A percentile compares a stretch with the other conserved stretches of the same genome.
Evolutionary conservation across 768 basidiomycete species (phyloP).

Genomic region (Auricularia sp.): DNA sequence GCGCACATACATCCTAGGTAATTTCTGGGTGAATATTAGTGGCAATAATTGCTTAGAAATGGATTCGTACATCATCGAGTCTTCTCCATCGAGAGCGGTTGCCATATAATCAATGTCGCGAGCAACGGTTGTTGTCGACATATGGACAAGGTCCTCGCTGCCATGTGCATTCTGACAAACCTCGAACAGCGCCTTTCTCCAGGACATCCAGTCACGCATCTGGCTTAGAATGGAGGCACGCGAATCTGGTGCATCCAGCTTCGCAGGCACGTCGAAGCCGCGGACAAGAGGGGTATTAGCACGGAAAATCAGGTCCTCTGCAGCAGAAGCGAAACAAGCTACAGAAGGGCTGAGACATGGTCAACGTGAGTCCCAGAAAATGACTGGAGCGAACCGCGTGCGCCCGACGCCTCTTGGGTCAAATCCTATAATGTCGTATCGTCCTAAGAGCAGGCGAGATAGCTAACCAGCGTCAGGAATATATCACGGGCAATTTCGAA

Average conservation of each 20-base stretch:
- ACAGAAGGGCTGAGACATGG: slow-evolving; percentile 3
- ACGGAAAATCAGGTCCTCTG: slow-evolving; percentile 2
- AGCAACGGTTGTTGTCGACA: slow-evolving; percentile 11
- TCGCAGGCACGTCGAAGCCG: slow-evolving; percentile 6
- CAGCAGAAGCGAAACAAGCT: slow-evolving; percentile 5
- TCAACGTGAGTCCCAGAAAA: not conserved
- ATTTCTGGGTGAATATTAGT: slow-evolving; percentile 6
- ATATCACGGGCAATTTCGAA: not conserved
- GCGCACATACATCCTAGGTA: slow-evolving; percentile 4
- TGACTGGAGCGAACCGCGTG: slow-evolving; percentile 2
- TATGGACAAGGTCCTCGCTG: slow-evolving; percentile 6
- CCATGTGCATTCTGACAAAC: slow-evolving; percentile 8
- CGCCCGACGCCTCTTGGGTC: slow-evolving; percentile 11
- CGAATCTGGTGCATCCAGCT: not conserved
- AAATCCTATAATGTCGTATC: slow-evolving; percentile 11
- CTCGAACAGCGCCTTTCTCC: slow-evolving; percentile 5
- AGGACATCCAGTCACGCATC: slow-evolving; percentile 1
- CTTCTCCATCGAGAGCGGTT: slow-evolving; percentile 8
- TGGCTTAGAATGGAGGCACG: slow-evolving; percentile 3
- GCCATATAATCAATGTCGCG: slow-evolving; percentile 12
- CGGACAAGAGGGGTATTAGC: slow-evolving; percentile 5
- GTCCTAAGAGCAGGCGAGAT: not conserved
- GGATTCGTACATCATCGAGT: slow-evolving; percentile 9
- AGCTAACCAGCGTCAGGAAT: not conserved
- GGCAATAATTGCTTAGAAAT: not conserved